Conservation (phyloP, 176 grass and related monocot genomes). For the Juncus inflexus region DNA sequence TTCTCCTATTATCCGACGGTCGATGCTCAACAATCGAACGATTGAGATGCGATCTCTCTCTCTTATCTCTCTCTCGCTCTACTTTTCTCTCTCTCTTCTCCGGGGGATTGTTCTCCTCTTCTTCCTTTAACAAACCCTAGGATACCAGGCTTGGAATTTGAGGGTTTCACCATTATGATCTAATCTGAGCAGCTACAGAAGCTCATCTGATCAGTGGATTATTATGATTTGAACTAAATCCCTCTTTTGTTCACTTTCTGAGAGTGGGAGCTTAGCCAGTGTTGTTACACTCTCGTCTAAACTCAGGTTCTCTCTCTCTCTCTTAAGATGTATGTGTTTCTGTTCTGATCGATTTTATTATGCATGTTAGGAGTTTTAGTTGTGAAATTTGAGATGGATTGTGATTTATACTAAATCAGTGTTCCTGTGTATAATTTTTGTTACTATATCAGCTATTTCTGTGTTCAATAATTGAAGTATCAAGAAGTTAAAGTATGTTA, state of each 20-base stretch:
- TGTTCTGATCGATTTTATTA: too few relatives aligned
- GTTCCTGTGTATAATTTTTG: too few relatives aligned
- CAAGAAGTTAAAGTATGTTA: too few relatives aligned
- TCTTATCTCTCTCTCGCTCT: too few relatives aligned
- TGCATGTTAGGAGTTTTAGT: too few relatives aligned
- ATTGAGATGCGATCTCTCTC: slow-evolving; percentile 12
- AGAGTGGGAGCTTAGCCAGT: slow-evolving; percentile 10
- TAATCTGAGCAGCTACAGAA: slow-evolving; percentile 7
- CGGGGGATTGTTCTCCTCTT: not conserved
- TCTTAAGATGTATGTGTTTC: not conserved
- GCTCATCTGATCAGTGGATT: slow-evolving; percentile 3
- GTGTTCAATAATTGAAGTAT: too few relatives aligned
- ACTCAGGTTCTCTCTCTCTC: slow-evolving; percentile 11
- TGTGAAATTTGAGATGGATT: too few relatives aligned
- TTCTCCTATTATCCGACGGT: not conserved
- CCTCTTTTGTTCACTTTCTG: not conserved
- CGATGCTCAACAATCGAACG: not conserved
- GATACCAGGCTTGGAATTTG: not conserved
- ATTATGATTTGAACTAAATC: slow-evolving; percentile 8
- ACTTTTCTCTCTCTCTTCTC: slow-evolving; percentile 12
- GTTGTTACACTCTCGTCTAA: slow-evolving; percentile 3
- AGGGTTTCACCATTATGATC: slow-evolving; percentile 7
- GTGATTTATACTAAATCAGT: too few relatives aligned
- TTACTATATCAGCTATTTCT: too few relatives aligned
- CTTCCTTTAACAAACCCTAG: slow-evolving; percentile 16